A percentile compares a stretch with the other conserved stretches of the same genome.
phyloP scores from a whole-genome alignment of 2,329 filamentous ascomycete genomes.

The Aspergillus sp. region DNA sequence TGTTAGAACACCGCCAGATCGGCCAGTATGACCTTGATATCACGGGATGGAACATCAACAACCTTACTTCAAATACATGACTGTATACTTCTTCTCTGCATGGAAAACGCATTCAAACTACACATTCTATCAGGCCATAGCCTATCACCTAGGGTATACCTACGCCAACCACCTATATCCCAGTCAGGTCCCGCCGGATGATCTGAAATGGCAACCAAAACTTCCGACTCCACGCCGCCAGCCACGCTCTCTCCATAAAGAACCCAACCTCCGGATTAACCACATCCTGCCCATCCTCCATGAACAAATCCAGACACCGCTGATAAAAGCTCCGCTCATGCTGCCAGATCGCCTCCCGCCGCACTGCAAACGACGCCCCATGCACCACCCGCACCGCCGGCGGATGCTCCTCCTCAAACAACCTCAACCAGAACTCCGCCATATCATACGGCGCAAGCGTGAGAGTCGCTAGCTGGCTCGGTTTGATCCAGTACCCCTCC shows the following conservation, averaged over 20 bases:
- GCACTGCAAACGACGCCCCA: slow-evolving; percentile 1
- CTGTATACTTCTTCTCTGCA: no score
- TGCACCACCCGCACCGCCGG: not conserved
- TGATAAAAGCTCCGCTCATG: not conserved
- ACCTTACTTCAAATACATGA: no score
- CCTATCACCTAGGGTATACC: no score
- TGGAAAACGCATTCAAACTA: no score
- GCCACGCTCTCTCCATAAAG: not conserved
- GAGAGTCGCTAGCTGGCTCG: not conserved
- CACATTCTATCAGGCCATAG: no score
- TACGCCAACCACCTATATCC: no score
- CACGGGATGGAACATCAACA: no score
- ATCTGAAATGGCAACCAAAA: no score
- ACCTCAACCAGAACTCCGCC: slow-evolving; percentile 1
- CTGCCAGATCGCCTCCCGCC: not conserved
- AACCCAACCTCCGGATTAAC: not conserved
- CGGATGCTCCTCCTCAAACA: slow-evolving; percentile 2
- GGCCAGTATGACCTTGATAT: no score
- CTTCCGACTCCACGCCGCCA: not conserved
- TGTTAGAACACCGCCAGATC: no score
- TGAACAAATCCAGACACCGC: not conserved
- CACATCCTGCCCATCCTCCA: not conserved
- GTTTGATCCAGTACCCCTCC: slow-evolving; percentile 2
- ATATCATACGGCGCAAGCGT: not conserved
- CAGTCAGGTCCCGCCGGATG: no score